Evolutionary conservation across 768 basidiomycete species (phyloP), one percentile per base, ranked within the genome.

Genomic region (Cubamyces lactineus): DNA sequence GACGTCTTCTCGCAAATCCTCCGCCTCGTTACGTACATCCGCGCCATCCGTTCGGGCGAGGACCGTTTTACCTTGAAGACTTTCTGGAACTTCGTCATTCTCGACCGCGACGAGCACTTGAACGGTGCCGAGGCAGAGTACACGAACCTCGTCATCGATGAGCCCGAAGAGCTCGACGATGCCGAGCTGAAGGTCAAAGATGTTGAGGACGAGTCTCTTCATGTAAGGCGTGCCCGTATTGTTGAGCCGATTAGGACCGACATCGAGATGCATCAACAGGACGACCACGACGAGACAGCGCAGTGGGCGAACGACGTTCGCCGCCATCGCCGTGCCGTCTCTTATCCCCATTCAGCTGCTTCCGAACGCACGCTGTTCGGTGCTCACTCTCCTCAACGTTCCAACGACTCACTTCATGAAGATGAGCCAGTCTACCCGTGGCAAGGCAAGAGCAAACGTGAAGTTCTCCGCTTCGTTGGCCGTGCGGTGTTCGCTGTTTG

Each of bases 1-100:
- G 92, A 96, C 70, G 75, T 88, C 28, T 62, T 82, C 50, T 73
- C 79, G 3, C 73, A 81, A 9, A 64, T 84, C 57, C 68, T 73
- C n/a, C 87, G 90, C 23, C 68, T 86, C 40, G 67, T 84, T 63
- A 30, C 73, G 2, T 91, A 85, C 64, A 50, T 82, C 39, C 73
- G 72, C 55, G 72, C 66, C 15, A 57, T 75, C 53, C 67, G 71
- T 15, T 57, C 51, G 42, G 71, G 77, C 17, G 75, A 78, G 12
- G 78, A 81, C 34, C 77, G 73, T 49, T 81, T 82, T 65, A 68
- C 82, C 2, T 40, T 85, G 62, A 78, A 74, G 59, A 64, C 75
- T 2, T 84, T 89, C 65, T 89, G 86, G 86, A 77, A 71, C 47
- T 76, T 72, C n/a, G 80, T 85, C 34, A 72, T 91, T 39, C 74